Evolutionary conservation across 306 rosid genomes (phyloP), one percentile per base, ranked within the genome.

Genomic region (Sesbania bispinosa): DNA sequence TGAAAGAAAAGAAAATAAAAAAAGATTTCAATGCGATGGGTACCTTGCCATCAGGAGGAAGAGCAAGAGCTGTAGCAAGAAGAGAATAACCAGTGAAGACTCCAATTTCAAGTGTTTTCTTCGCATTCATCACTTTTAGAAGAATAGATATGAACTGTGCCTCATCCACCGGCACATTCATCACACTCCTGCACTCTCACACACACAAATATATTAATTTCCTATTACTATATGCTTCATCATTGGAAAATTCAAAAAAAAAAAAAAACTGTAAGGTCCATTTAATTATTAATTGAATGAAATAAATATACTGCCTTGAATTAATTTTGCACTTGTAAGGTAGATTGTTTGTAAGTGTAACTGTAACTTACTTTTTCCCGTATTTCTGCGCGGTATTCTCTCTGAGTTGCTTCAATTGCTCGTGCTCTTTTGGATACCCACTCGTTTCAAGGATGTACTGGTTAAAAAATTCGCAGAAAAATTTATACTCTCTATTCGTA

Each of bases 41-140:
- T n/a, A 83, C 95, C 79, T 55, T 77, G 73, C 64, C 88, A 48
- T 84, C 75, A 6, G 26, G 21, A 19, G 91, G 89, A 8, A 88
- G 77, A 5, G 95, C 88, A 9, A 80, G 85, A 77, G 92, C 92
- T 2, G 88, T 82, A 5, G 82, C 89, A n/a, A n/a, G n/a, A n/a
- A n/a, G n/a, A n/a, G n/a, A n/a, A n/a, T n/a, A n/a, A n/a, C n/a
- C n/a, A n/a, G n/a, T n/a, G n/a, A n/a, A n/a, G n/a, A n/a, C n/a
- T n/a, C n/a, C n/a, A n/a, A n/a, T n/a, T n/a, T n/a, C n/a, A n/a
- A n/a, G n/a, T n/a, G n/a, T n/a, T n/a, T n/a, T n/a, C n/a, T n/a
- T n/a, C n/a, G n/a, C n/a, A 9, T 88, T 88, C 80, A 82, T 82
- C 9, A 80, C 14, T 62, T 82, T 85, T 2, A 88, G 43, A 64